Percentiles rank a stretch among this genome's conserved stretches.
Conservation (phyloP, 2,329 filamentous ascomycete species). For the Penicillium sp. region DNA sequence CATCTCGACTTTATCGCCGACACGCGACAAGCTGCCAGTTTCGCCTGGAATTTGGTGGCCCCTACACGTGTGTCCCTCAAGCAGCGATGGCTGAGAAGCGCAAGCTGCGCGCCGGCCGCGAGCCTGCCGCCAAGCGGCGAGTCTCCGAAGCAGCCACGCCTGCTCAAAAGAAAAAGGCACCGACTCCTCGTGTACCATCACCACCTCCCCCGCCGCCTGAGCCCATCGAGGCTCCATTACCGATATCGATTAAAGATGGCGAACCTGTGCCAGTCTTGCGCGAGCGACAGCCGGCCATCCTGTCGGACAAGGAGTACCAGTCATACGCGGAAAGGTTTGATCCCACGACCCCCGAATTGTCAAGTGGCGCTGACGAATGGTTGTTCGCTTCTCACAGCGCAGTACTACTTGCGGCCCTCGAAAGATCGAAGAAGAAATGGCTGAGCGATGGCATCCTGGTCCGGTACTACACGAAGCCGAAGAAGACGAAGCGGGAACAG, state of each 20-base stretch:
- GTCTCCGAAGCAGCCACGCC: slow-evolving; percentile 41
- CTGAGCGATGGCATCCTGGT: slow-evolving; percentile 56
- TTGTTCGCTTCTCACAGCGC: slow-evolving; percentile 42
- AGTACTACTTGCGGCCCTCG: slow-evolving; percentile 58
- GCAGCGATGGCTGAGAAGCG: slow-evolving; percentile 46
- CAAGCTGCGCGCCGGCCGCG: slow-evolving; percentile 46
- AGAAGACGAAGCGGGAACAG: slow-evolving; percentile 56
- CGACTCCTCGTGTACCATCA: slow-evolving; percentile 32
- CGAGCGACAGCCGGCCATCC: slow-evolving; percentile 50
- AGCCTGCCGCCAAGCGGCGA: slow-evolving; percentile 46
- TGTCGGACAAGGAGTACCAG: slow-evolving; percentile 59
- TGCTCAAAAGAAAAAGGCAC: slow-evolving; percentile 38
- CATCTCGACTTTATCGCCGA: background rate
- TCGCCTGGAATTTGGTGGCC: background rate
- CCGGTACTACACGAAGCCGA: slow-evolving; percentile 60
- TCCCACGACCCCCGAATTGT: background rate
- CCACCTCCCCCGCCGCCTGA: slow-evolving; percentile 33
- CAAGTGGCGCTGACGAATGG: slow-evolving; percentile 20
- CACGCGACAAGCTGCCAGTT: background rate
- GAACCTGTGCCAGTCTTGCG: slow-evolving; percentile 56
- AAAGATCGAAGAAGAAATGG: slow-evolving; percentile 62
- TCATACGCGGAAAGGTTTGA: slow-evolving; percentile 58
- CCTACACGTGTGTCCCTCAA: background rate
- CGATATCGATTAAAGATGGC: slow-evolving; percentile 55
- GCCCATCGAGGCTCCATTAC: slow-evolving; percentile 46